A percentile compares a stretch with the other conserved stretches of the same genome.
These are phyloP conservation scores for Hanseniaspora hatyaiensis DNA, from an alignment of 805 yeast genomes.

Conservation along the genomic window DNA sequence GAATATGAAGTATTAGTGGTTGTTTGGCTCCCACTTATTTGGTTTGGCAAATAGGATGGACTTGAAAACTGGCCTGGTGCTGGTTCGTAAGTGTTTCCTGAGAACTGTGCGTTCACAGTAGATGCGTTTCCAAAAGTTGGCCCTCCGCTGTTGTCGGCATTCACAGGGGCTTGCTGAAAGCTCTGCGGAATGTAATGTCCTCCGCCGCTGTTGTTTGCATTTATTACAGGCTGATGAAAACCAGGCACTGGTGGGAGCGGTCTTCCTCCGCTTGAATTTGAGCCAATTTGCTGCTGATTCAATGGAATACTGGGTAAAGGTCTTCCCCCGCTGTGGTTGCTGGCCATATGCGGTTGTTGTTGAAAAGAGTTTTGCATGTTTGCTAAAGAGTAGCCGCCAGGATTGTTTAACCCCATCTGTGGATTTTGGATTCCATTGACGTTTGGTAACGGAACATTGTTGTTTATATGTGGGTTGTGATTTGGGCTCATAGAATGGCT, in stretches of 20 bases:
- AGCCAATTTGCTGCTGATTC: background rate
- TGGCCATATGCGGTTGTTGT: background rate
- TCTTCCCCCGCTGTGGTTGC: background rate
- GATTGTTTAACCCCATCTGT: background rate
- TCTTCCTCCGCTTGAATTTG: background rate
- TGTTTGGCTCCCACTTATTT: background rate
- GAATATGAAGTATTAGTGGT: background rate
- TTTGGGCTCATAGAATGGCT: background rate
- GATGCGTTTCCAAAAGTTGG: too few species aligned
- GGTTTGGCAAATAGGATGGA: background rate
- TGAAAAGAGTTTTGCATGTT: background rate
- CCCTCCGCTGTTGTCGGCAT: background rate
- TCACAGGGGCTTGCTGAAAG: background rate
- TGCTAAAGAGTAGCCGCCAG: too few species aligned
- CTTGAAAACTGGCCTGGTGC: background rate
- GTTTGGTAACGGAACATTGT: background rate
- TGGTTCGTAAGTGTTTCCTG: background rate
- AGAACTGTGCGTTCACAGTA: background rate
- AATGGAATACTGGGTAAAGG: slow-evolving; percentile 2
- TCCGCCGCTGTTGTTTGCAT: too few species aligned
- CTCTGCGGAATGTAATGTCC: background rate
- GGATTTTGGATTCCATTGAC: background rate
- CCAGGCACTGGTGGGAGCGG: background rate
- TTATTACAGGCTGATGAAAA: background rate
- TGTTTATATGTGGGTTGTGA: background rate